Conservation (phyloP, 108 stramenopile genomes). For the Fragilaria crotonensis region DNA sequence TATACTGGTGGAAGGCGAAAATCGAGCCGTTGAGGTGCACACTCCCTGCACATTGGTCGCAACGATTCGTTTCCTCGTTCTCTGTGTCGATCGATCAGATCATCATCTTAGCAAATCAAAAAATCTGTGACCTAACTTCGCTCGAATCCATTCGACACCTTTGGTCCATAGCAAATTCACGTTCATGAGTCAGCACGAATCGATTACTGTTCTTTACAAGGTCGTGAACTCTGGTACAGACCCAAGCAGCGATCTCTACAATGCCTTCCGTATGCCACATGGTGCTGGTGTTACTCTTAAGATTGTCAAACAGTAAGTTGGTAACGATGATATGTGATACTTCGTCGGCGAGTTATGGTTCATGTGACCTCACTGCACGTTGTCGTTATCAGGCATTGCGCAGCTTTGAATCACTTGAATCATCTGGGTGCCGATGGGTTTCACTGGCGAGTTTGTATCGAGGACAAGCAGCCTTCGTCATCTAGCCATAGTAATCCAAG, state of each 20-base stretch:
- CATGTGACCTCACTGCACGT: background rate
- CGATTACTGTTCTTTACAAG: constrained; percentile 40
- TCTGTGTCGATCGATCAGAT: too few species aligned
- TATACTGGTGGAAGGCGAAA: too few species aligned
- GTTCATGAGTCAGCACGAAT: background rate
- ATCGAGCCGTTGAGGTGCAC: too few species aligned
- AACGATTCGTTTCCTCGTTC: too few species aligned
- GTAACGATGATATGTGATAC: background rate
- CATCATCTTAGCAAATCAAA: too few species aligned
- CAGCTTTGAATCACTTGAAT: constrained; percentile 43
- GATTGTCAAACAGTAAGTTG: constrained; percentile 55
- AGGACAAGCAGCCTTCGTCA: constrained; percentile 47
- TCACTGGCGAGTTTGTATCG: constrained; percentile 82
- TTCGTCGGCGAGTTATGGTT: background rate
- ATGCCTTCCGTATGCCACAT: constrained; percentile 66
- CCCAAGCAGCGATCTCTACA: constrained; percentile 31
- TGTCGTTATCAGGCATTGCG: constrained; percentile 30
- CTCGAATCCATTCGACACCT: too few species aligned
- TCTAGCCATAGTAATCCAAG: constrained; percentile 9
- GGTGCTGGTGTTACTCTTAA: constrained; percentile 49
- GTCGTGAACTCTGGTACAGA: constrained; percentile 42
- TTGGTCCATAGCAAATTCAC: too few species aligned
- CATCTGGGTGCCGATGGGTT: constrained; percentile 64
- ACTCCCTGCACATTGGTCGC: too few species aligned
- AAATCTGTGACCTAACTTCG: too few species aligned